A percentile compares a stretch with the other conserved stretches of the same genome.
Conservation (phyloP, 2,329 filamentous ascomycete species). For the Aspergillus brasiliensis region DNA sequence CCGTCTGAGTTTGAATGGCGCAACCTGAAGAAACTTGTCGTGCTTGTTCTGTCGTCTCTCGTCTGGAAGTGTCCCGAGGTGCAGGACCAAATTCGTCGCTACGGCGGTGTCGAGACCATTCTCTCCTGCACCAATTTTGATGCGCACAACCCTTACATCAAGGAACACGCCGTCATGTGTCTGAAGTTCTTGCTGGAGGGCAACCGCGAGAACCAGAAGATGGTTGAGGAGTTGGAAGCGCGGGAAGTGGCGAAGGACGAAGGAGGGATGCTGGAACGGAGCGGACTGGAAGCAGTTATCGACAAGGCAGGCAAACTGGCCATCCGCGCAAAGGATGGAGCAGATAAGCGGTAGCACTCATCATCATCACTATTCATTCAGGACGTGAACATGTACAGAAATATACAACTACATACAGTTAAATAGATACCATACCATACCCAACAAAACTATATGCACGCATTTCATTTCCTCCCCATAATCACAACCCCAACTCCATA, state of each 20-base stretch:
- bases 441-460: not conserved
- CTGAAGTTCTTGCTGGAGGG: slow-evolving; percentile 69
- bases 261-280: slow-evolving; percentile 42
- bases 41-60: slow-evolving; percentile 84
- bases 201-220: slow-evolving; percentile 55
- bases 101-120: slow-evolving; percentile 83
- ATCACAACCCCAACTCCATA: not conserved
- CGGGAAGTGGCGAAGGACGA: slow-evolving; percentile 47
- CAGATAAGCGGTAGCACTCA: slow-evolving; percentile 2
- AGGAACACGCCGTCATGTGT: slow-evolving; percentile 85
- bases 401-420: not conserved
- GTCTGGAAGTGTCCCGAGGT: slow-evolving; percentile 84
- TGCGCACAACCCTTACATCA: slow-evolving; percentile 90
- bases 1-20: slow-evolving; percentile 70
- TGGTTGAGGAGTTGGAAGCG: slow-evolving; percentile 53
- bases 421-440: not conserved
- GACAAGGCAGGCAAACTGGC: slow-evolving; percentile 47
- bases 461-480: not conserved
- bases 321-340: slow-evolving; percentile 38
- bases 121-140: slow-evolving; percentile 90
- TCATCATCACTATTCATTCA: not conserved
- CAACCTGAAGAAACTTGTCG: slow-evolving; percentile 90
- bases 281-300: slow-evolving; percentile 47
- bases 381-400: not conserved
- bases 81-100: slow-evolving; percentile 81